A percentile compares a stretch with the other conserved stretches of the same genome.
Conservation (phyloP, 352 stramenopile species). For the Globisporangium rhizosaccharum region DNA sequence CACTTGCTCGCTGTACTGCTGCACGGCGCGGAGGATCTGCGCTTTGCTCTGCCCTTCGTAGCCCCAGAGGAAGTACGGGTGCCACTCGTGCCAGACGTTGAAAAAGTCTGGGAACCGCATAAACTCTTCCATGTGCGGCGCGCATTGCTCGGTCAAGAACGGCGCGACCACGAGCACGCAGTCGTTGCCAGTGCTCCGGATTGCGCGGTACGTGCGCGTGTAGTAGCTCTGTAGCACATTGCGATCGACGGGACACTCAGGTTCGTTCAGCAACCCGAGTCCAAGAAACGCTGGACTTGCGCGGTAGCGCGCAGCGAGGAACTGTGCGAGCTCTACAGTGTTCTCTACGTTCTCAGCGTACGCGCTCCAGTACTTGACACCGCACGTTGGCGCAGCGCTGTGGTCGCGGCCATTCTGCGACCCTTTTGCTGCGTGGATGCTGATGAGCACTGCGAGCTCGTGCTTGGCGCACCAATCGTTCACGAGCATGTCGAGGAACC, state of each 20-base stretch:
- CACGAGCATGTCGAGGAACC: conserved; percentile 75
- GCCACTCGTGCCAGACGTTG: conserved; percentile 47
- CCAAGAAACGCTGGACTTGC: conserved; percentile 46
- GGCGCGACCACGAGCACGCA: conserved; percentile 51
- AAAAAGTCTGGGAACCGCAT: conserved; percentile 30
- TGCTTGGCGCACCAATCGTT: conserved; percentile 65
- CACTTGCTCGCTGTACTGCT: conserved; percentile 50
- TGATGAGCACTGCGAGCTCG: conserved; percentile 64
- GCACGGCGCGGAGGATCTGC: conserved; percentile 53
- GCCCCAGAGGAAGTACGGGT: conserved; percentile 64
- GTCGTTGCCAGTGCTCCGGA: conserved; percentile 49
- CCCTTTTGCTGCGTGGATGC: conserved; percentile 76
- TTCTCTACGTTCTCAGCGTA: conserved; percentile 64
- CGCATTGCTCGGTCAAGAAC: conserved; percentile 46
- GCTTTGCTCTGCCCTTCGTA: conserved; percentile 49
- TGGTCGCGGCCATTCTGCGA: conserved; percentile 82
- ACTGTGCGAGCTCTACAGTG: conserved; percentile 50
- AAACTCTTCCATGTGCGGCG: conserved; percentile 31
- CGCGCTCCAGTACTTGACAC: conserved; percentile 40
- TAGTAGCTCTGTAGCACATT: conserved; percentile 54
- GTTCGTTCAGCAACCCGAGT: conserved; percentile 79
- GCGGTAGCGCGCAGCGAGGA: conserved; percentile 44
- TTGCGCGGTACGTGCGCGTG: conserved; percentile 41
- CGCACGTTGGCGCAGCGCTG: conserved; percentile 30
- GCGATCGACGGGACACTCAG: conserved; percentile 43